phyloP scores from a whole-genome alignment of 805 yeast species.

The Vanderwaltozyma polyspora region DNA sequence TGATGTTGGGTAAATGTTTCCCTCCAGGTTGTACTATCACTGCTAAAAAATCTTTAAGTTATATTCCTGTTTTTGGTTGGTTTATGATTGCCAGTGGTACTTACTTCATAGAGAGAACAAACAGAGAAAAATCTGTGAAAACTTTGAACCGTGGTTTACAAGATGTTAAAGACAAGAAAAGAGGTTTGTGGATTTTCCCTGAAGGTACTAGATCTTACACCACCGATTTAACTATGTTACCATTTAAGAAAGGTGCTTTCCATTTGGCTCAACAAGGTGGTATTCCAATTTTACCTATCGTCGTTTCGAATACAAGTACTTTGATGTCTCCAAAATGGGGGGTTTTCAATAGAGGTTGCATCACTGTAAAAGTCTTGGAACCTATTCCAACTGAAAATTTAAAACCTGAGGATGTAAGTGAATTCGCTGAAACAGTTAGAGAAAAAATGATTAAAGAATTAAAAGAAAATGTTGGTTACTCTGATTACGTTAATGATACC shows the following conservation, averaged over 20 bases:
- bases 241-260: conserved; percentile 96
- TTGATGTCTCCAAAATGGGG: conserved; percentile 49
- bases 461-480: conserved; percentile 28
- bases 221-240: conserved; percentile 55
- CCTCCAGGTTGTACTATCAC: conserved; percentile 87
- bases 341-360: conserved; percentile 67
- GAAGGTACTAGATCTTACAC: conserved; percentile 93
- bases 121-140: conserved; percentile 60
- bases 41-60: conserved; percentile 75
- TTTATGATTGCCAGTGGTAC: conserved; percentile 88
- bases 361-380: conserved; percentile 66
- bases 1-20: conserved; percentile 71
- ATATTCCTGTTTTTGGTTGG: conserved; percentile 91
- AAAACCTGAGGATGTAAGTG: conserved; percentile 59
- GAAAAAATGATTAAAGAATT: conserved; percentile 41
- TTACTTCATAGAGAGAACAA: conserved; percentile 76
- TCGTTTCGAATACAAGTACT: conserved; percentile 74
- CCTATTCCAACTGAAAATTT: conserved; percentile 67
- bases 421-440: conserved; percentile 45
- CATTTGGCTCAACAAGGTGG: conserved; percentile 90
- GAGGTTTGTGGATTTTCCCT: conserved; percentile 84
- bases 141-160: conserved; percentile 63
- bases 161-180: conserved; percentile 47
- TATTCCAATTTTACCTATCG: conserved; percentile 81
- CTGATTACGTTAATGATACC: conserved; percentile 26